These are phyloP conservation scores for Picochlorum sp. DNA, from an alignment of 139 green algal genomes.

Conservation along the genomic window DNA sequence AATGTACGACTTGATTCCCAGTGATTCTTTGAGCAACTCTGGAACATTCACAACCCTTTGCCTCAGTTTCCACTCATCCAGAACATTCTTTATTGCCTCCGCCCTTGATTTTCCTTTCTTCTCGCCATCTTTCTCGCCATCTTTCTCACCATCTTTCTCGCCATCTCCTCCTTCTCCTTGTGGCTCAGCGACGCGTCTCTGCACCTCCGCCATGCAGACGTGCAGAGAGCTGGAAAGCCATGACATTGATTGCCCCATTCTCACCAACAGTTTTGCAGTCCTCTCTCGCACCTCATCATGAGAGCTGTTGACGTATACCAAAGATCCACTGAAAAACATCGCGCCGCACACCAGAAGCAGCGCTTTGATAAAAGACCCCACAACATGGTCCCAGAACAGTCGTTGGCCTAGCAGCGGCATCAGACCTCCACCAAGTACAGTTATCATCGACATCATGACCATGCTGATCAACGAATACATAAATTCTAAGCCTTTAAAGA, in stretches of 20 bases:
- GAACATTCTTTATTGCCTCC: not conserved
- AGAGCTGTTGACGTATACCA: not conserved
- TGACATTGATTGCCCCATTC: not conserved
- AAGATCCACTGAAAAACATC: not conserved
- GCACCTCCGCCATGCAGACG: not conserved
- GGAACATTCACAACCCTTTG: no score
- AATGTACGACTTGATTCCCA: not conserved
- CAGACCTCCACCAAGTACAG: conserved; percentile 2
- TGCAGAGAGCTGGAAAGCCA: not conserved
- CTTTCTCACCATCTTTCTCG: not conserved
- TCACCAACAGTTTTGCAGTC: not conserved
- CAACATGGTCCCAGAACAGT: conserved; percentile 1
- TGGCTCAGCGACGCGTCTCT: not conserved
- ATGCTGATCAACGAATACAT: not conserved
- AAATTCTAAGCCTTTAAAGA: not conserved
- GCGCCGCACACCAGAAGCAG: not conserved
- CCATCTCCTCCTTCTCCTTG: not conserved
- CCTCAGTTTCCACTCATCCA: no score
- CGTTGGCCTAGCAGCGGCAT: not conserved
- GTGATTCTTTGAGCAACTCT: no score
- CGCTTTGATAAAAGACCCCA: conserved; percentile 5
- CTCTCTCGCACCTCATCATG: conserved; percentile 8
- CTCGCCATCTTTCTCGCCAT: not conserved
- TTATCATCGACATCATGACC: not conserved
- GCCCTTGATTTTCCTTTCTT: not conserved